Base-by-base conservation (phyloP, 176 grass and related monocot genomes). In the Pontederia crassipes region DNA sequence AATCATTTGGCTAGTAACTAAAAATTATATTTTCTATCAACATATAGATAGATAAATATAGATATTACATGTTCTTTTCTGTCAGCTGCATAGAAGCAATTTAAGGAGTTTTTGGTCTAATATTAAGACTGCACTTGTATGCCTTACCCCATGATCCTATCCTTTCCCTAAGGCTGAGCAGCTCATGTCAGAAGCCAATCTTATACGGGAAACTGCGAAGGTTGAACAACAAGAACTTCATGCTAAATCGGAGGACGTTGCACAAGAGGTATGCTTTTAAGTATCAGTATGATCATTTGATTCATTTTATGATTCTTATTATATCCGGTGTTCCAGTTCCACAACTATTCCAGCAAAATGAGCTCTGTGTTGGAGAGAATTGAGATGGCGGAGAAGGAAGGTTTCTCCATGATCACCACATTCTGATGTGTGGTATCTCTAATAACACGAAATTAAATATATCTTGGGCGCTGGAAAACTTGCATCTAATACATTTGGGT, bases 211-310 rank as follows among this genome's bases (percentile, higher is more conserved):
- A 35, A 54, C 55, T 45, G 78, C 68, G 20, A 59, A 29, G 17
- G 46, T 52, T 70, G 74, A 77, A 61, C 75, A 69, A 53, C 72
- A 81, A 6, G 65, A 63, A 60, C 70, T 95, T 35, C 51, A 35
- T 48, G 47, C 57, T 9, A 95, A 79, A 67, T 57, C 51, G 12
- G 52, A 84, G 28, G 45, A 79, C 65, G 73, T 89, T 69, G 51
- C 64, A 54, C 15, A 78, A 12, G 68, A 57, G 52, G 86, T 95
- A 84, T 55, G 74, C 54, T 40, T 54, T 9, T 11, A 17, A 45
- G 16, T 58, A 53, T 9, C 28, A 73, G 8, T 4, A 52, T 12
- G 3, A 32, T 70, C 12, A 12, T 60, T 74, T 75, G 13, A 75
- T 48, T 12, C 9, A n/a, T 52, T 54, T 27, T 55, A 64, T 6